These are phyloP conservation scores for Tetradesmus lagerheimii DNA, from an alignment of 139 green algal species.

Conservation along the genomic window DNA sequence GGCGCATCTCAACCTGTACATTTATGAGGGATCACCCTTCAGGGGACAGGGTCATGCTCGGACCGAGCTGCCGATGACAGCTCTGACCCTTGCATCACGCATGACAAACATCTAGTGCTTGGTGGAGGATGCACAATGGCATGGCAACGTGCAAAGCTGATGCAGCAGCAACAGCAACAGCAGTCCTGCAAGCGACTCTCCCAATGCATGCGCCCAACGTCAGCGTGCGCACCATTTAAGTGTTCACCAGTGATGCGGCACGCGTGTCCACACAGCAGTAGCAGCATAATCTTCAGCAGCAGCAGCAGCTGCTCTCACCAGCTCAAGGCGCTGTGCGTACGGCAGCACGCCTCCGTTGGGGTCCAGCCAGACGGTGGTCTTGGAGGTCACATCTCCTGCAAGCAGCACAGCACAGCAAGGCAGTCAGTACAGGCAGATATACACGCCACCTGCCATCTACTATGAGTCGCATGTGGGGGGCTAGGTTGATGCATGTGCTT, in stretches of 20 bases:
- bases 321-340: neutral
- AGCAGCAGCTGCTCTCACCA: conserved; percentile 23
- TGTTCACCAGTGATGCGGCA: too few species aligned
- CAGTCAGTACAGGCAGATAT: neutral
- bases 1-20: too few species aligned
- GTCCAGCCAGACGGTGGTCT: conserved; percentile 13
- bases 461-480: neutral
- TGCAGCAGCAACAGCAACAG: neutral
- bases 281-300: neutral
- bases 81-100: neutral
- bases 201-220: too few species aligned
- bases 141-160: neutral
- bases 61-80: too few species aligned
- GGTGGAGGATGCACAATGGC: neutral
- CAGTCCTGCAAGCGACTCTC: too few species aligned
- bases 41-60: too few species aligned
- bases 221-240: too few species aligned
- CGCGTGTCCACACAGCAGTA: neutral
- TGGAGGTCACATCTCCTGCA: conserved; percentile 3
- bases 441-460: neutral
- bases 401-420: neutral
- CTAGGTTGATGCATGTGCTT: neutral
- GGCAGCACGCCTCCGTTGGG: neutral
- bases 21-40: too few species aligned
- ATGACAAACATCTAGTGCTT: neutral